These are phyloP conservation scores for Coemansia sp. DNA, from an alignment of 192 early-diverging fungal genomes.

Conservation along the genomic window DNA sequence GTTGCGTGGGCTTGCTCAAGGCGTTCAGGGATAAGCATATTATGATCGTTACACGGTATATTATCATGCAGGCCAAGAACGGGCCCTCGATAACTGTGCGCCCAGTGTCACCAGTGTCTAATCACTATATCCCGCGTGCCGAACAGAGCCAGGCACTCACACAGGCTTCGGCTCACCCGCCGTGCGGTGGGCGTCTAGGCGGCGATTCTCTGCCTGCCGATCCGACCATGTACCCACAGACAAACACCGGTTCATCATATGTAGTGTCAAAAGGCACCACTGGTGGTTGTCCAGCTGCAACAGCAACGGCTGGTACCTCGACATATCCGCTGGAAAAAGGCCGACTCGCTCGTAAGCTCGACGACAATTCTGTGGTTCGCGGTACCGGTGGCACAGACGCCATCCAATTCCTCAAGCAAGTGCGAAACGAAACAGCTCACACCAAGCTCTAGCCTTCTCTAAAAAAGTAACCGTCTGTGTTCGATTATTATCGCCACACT, in stretches of 20 bases:
- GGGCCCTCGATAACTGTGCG: slow-evolving; percentile 65
- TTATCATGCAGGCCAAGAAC: slow-evolving; percentile 79
- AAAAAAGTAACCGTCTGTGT: neutral
- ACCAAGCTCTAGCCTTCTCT: slow-evolving; percentile 35
- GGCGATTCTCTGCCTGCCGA: slow-evolving; percentile 53
- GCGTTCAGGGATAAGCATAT: slow-evolving; percentile 89
- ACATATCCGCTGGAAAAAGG: neutral
- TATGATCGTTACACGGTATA: slow-evolving; percentile 89
- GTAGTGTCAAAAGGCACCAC: neutral
- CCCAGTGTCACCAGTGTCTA: slow-evolving; percentile 20
- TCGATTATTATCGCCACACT: neutral
- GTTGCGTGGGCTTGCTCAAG: slow-evolving; percentile 78
- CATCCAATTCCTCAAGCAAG: slow-evolving; percentile 93
- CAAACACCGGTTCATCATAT: slow-evolving; percentile 26
- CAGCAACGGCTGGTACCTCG: neutral
- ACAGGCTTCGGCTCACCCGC: neutral
- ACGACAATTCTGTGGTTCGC: slow-evolving; percentile 63
- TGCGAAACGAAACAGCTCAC: slow-evolving; percentile 76
- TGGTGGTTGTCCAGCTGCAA: neutral
- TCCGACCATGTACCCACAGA: slow-evolving; percentile 55
- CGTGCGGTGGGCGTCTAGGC: slow-evolving; percentile 38
- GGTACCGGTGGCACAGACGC: slow-evolving; percentile 87
- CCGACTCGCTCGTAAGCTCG: slow-evolving; percentile 64
- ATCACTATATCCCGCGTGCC: slow-evolving; percentile 23
- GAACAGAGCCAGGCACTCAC: slow-evolving; percentile 18